These are phyloP conservation scores for Hippophae gyantsensis DNA, from an alignment of 306 rosid genomes.

Conservation along the genomic window DNA sequence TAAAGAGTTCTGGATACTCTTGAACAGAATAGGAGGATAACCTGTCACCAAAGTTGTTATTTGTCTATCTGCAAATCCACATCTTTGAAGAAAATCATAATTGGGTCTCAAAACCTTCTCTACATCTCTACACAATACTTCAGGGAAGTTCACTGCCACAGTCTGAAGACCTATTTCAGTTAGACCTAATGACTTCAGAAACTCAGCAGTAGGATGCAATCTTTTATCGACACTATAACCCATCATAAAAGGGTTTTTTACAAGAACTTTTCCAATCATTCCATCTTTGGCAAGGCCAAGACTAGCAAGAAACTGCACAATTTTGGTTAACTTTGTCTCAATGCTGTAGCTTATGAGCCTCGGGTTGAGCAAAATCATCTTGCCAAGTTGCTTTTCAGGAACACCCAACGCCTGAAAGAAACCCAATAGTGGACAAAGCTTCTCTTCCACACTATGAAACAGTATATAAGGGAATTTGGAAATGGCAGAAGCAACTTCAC, in stretches of 20 bases:
- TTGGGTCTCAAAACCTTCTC: slow-evolving; percentile 61
- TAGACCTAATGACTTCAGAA: slow-evolving; percentile 56
- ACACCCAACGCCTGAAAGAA: slow-evolving; percentile 76
- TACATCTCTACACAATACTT: slow-evolving; percentile 72
- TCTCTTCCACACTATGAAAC: slow-evolving; percentile 77
- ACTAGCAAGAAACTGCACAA: slow-evolving; percentile 57
- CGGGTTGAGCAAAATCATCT: slow-evolving; percentile 65
- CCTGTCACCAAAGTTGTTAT: slow-evolving; percentile 65
- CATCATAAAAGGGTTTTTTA: slow-evolving; percentile 68
- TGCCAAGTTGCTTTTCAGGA: slow-evolving; percentile 75
- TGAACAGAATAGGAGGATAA: slow-evolving; percentile 73
- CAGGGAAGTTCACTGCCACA: slow-evolving; percentile 58
- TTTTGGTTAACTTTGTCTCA: slow-evolving; percentile 56
- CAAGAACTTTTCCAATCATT: slow-evolving; percentile 69
- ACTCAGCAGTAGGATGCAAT: slow-evolving; percentile 58
- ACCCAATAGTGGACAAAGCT: slow-evolving; percentile 89
- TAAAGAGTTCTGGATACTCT: slow-evolving; percentile 67
- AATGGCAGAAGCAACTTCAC: slow-evolving; percentile 64
- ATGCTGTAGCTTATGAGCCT: slow-evolving; percentile 91
- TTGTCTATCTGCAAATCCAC: slow-evolving; percentile 63
- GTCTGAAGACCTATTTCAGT: slow-evolving; percentile 52
- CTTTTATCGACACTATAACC: slow-evolving; percentile 79
- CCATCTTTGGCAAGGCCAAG: slow-evolving; percentile 69
- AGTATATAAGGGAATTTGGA: slow-evolving; percentile 74
- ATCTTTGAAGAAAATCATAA: slow-evolving; percentile 37